Evolutionary conservation across 1,284 basidiomycete species (phyloP).

Genomic region (Ustilago bromivora): DNA sequence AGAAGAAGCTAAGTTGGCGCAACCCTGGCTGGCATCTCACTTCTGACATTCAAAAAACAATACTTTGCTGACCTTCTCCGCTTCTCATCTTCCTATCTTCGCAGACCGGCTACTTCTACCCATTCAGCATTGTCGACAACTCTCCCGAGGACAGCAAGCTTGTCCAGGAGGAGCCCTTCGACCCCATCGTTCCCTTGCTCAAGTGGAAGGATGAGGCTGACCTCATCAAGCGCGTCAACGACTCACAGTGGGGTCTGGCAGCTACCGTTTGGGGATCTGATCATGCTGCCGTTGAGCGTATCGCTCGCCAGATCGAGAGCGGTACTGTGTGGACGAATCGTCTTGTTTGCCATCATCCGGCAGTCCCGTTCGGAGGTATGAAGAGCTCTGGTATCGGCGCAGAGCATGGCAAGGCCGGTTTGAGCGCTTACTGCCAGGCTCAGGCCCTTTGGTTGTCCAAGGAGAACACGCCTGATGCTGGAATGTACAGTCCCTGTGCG

Average conservation of each 20-base stretch:
- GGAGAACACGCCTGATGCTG: background rate
- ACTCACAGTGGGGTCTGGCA: slow-evolving; percentile 46
- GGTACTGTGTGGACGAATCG: slow-evolving; percentile 39
- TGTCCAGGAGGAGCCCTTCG: slow-evolving; percentile 53
- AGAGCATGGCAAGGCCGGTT: slow-evolving; percentile 26
- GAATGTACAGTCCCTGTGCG: too few species aligned
- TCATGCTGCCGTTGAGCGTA: slow-evolving; percentile 22
- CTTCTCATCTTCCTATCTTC: background rate
- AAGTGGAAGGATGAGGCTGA: slow-evolving; percentile 53
- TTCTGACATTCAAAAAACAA: background rate
- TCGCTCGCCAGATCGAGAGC: slow-evolving; percentile 42
- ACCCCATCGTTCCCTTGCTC: slow-evolving; percentile 51
- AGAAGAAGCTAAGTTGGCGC: slow-evolving; percentile 21
- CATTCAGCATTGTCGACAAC: slow-evolving; percentile 47
- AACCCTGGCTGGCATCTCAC: background rate
- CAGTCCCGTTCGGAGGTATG: slow-evolving; percentile 44
- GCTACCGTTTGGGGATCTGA: slow-evolving; percentile 37
- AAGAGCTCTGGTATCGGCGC: slow-evolving; percentile 43
- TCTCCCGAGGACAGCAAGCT: slow-evolving; percentile 47
- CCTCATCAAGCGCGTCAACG: slow-evolving; percentile 46
- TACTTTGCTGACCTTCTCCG: background rate
- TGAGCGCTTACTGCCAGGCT: slow-evolving; percentile 25
- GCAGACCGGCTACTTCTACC: slow-evolving; percentile 41
- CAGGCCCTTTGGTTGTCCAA: slow-evolving; percentile 31
- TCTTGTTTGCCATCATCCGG: slow-evolving; percentile 19